phyloP scores from a whole-genome alignment of 257 asterid species.

The Rauvolfia tetraphylla region DNA sequence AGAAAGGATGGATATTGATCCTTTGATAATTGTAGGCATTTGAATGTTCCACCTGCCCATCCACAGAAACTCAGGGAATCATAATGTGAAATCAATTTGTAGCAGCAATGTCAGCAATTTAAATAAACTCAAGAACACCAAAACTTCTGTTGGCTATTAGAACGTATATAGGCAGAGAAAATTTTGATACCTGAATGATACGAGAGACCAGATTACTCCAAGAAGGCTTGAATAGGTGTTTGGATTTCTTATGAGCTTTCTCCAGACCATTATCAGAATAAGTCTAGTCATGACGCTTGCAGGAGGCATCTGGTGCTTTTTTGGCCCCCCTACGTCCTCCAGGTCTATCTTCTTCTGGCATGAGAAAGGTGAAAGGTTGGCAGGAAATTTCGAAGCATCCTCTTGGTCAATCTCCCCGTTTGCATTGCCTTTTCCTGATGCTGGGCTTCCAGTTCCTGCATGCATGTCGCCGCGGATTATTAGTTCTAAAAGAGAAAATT shows the following conservation, averaged over 20 bases:
- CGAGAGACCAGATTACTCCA: constrained; percentile 84
- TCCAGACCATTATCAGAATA: constrained; percentile 91
- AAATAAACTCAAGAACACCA: no score
- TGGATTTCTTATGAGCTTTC: constrained; percentile 90
- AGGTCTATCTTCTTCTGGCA: constrained; percentile 50
- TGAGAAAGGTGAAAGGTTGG: constrained; percentile 53
- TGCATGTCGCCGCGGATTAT: neutral
- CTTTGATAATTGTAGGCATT: constrained; percentile 81
- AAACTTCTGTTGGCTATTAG: no score
- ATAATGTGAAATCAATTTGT: neutral
- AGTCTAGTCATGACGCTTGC: constrained; percentile 95
- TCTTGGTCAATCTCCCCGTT: constrained; percentile 66
- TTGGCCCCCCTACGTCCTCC: constrained; percentile 44
- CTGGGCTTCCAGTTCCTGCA: constrained; percentile 49
- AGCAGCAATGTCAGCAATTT: no score
- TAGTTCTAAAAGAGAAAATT: neutral
- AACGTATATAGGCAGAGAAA: neutral
- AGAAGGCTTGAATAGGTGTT: constrained; percentile 82
- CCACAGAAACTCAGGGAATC: neutral
- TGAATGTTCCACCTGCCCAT: constrained; percentile 70
- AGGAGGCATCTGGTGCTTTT: constrained; percentile 85
- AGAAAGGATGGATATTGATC: constrained; percentile 83
- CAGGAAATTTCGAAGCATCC: constrained; percentile 39
- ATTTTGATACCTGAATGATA: constrained; percentile 62
- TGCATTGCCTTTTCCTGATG: constrained; percentile 35